Evolutionary conservation across 2,329 filamentous ascomycete species (phyloP), one percentile per base, ranked within the genome.

Genomic region (Apiospora koreana): DNA sequence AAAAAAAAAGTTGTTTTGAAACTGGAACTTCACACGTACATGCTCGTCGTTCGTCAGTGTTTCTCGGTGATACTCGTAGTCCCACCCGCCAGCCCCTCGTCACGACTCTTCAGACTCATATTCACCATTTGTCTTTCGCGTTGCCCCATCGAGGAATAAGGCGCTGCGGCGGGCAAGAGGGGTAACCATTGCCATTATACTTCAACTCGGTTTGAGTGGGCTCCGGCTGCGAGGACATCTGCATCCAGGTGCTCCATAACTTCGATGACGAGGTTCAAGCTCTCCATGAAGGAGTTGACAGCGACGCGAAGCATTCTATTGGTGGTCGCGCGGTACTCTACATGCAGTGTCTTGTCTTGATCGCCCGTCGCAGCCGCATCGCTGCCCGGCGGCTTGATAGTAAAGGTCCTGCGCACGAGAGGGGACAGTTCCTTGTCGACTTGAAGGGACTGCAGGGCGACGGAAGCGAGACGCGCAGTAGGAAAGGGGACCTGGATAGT

Each of bases 231-330:
- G 48, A 97, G 79, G 2, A 96, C 92, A 83, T 98, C 95, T 35
- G 91, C 89, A 81, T 98, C 95, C 76, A 98, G 82, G 79, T 97
- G 92, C 80, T 93, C 91, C 93, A 98, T 97, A 21, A 97, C 93
- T 69, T 94, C 93, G 54, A 98, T 81, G 1, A 98, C 92, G 6
- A 98, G 89, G 68, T 90, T 89, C 69, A 98, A 81, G 75, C 92
- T 97, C 77, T 98, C 95, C 86, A 98, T 94, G 81, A 98, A 98
- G 12, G 94, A 94, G 82, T 98, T 98, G 70, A 98, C 95, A 3
- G 95, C 93, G 2, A 99, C 96, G 62, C 96, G 91, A 70, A 99
- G 87, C 95, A 98, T 98, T 75, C 96, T 92, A 79, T 98, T 97
- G 25, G 96, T 98, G 0, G 94, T 94, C 1, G 96, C 96, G 69